Evolutionary conservation across 371 early-diverging fungal genomes (phyloP).

Genomic region (Apophysomyces elegans): DNA sequence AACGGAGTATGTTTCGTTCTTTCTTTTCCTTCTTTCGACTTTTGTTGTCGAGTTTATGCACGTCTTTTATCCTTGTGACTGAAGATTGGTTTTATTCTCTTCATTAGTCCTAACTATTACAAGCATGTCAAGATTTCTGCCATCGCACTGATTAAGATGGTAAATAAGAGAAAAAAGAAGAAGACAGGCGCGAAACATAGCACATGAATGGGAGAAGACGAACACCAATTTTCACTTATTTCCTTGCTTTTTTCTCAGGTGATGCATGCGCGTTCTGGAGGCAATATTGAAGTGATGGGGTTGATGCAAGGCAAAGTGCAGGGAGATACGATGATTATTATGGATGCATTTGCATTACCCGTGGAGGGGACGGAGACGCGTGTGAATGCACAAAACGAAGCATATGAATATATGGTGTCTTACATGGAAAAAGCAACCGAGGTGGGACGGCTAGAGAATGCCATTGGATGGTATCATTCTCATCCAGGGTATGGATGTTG

Average conservation of each 20-base stretch:
- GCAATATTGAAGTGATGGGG: slow-evolving; percentile 97
- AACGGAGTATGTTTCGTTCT: slow-evolving; percentile 63
- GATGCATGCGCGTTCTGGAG: slow-evolving; percentile 96
- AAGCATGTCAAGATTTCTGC: slow-evolving; percentile 92
- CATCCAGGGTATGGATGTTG: slow-evolving; percentile 99
- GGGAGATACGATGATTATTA: slow-evolving; percentile 88
- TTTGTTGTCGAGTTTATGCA: background rate
- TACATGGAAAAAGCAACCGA: slow-evolving; percentile 85
- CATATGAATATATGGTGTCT: slow-evolving; percentile 97
- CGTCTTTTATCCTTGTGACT: no score
- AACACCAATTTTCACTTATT: no score
- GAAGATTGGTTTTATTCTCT: background rate
- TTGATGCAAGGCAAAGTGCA: slow-evolving; percentile 95
- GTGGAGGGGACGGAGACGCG: slow-evolving; percentile 99
- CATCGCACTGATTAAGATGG: slow-evolving; percentile 97
- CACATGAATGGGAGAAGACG: no score
- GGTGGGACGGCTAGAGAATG: slow-evolving; percentile 94
- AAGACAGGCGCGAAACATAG: no score
- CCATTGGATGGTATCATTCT: slow-evolving; percentile 98
- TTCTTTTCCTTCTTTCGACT: background rate
- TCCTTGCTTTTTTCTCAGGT: slow-evolving; percentile 44
- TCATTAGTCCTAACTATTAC: slow-evolving; percentile 83
- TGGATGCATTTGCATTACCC: slow-evolving; percentile 97
- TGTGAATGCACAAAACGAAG: slow-evolving; percentile 94
- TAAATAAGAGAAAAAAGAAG: slow-evolving; percentile 26